These are phyloP conservation scores for Trichosporon ovoides DNA, from an alignment of 1,284 basidiomycete genomes.

Conservation along the genomic window DNA sequence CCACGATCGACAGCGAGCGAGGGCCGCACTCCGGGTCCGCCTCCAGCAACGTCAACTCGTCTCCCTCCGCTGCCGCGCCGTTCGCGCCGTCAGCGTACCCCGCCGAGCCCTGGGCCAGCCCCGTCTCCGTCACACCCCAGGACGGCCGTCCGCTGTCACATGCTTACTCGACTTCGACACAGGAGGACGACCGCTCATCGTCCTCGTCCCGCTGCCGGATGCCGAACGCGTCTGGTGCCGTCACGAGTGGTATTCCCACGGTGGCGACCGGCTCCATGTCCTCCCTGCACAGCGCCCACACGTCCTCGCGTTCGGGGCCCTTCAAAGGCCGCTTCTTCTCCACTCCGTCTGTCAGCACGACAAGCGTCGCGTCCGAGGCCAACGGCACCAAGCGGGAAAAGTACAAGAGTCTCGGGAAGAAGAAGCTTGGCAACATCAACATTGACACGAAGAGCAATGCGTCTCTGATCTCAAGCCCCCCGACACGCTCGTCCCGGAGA, in stretches of 20 bases:
- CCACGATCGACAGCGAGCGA: conserved; percentile 7
- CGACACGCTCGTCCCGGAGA: neutral
- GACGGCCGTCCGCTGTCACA: conserved; percentile 16
- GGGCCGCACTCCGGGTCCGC: conserved; percentile 5
- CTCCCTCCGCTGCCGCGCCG: neutral
- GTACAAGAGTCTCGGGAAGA: conserved; percentile 25
- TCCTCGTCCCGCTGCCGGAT: conserved; percentile 17
- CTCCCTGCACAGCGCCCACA: conserved; percentile 17
- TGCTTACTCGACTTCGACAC: conserved; percentile 20
- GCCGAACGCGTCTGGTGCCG: conserved; percentile 3
- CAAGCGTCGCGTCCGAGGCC: conserved; percentile 4
- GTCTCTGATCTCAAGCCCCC: conserved; percentile 3
- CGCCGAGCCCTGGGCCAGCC: conserved; percentile 14
- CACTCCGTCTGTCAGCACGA: conserved; percentile 19
- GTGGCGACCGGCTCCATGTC: conserved; percentile 11
- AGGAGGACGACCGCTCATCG: conserved; percentile 19
- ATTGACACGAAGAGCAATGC: neutral
- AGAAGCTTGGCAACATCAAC: conserved; percentile 10
- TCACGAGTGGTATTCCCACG: conserved; percentile 5
- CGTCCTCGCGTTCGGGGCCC: conserved; percentile 22
- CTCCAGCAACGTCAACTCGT: conserved; percentile 10
- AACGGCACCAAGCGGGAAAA: conserved; percentile 20
- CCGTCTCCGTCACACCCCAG: neutral
- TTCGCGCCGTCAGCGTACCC: conserved; percentile 18
- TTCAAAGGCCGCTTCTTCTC: conserved; percentile 46